Percentiles rank a stretch among this genome's conserved stretches.
phyloP scores from a whole-genome alignment of 2,329 filamentous ascomycete genomes.

The Fusarium siculi region DNA sequence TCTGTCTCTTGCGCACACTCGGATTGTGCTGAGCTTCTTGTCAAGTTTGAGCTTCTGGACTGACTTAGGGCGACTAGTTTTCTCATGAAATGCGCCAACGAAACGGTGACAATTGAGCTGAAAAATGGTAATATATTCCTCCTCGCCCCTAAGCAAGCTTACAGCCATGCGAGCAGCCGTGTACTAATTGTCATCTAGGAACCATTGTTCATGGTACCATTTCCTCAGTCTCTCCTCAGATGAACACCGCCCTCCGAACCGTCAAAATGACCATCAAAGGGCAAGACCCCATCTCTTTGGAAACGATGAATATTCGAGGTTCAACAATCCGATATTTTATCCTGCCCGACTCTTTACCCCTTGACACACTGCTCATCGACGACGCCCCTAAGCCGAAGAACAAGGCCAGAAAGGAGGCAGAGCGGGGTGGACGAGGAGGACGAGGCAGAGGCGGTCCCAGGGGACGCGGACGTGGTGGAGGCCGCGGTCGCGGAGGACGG shows the following conservation, averaged over 20 bases:
- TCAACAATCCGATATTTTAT: constrained; percentile 97
- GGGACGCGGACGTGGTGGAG: constrained; percentile 62
- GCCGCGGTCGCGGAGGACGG: constrained; percentile 53
- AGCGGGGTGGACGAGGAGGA: constrained; percentile 65
- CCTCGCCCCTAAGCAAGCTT: not conserved
- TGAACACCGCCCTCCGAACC: constrained; percentile 96
- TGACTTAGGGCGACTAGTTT: constrained; percentile 70
- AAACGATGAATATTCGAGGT: constrained; percentile 96
- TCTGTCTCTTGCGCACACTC: constrained; percentile 11
- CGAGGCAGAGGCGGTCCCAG: constrained; percentile 65
- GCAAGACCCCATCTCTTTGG: constrained; percentile 86
- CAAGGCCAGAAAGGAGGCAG: constrained; percentile 94
- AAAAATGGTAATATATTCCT: constrained; percentile 81
- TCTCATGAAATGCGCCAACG: constrained; percentile 98
- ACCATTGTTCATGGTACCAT: constrained; percentile 98
- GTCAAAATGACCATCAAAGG: constrained; percentile 96
- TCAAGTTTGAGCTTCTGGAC: constrained; percentile 35
- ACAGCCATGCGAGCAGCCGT: not conserved
- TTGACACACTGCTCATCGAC: constrained; percentile 95
- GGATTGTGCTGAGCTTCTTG: constrained; percentile 36
- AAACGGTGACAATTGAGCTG: constrained; percentile 97
- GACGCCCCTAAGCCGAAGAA: constrained; percentile 99
- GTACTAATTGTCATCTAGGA: constrained; percentile 62
- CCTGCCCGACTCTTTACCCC: constrained; percentile 91
- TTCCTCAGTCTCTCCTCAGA: constrained; percentile 94